Evolutionary conservation across 495 filamentous ascomycete species (phyloP).

Genomic region (Xylaria curta): DNA sequence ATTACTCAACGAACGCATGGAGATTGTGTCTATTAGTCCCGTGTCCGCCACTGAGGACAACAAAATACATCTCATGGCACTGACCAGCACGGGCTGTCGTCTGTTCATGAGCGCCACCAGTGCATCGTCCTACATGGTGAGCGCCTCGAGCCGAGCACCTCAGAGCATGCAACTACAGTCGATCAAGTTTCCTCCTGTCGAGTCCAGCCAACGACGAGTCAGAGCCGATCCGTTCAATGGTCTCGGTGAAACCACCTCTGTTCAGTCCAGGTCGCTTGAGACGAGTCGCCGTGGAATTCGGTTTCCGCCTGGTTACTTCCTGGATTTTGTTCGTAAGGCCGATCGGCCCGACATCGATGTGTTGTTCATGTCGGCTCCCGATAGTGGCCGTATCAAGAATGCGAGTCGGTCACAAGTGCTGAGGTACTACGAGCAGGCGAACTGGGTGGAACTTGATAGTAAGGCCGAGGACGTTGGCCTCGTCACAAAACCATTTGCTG

Average conservation of each 20-base stretch:
- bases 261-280: slow-evolving; percentile 54
- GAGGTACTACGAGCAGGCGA: slow-evolving; percentile 71
- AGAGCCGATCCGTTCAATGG: slow-evolving; percentile 35
- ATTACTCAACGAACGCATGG: slow-evolving; percentile 68
- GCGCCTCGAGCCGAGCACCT: slow-evolving; percentile 68
- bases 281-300: slow-evolving; percentile 65
- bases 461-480: slow-evolving; percentile 77
- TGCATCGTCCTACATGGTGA: slow-evolving; percentile 70
- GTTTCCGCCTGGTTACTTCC: slow-evolving; percentile 88
- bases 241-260: slow-evolving; percentile 45
- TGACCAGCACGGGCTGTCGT: slow-evolving; percentile 87
- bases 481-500: slow-evolving; percentile 71
- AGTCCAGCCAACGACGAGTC: slow-evolving; percentile 37
- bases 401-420: slow-evolving; percentile 56
- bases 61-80: slow-evolving; percentile 86
- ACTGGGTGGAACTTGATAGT: slow-evolving; percentile 74
- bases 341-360: slow-evolving; percentile 59
- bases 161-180: slow-evolving; percentile 97
- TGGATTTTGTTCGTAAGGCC: slow-evolving; percentile 71
- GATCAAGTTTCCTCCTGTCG: slow-evolving; percentile 80
- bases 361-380: slow-evolving; percentile 85
- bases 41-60: slow-evolving; percentile 81
- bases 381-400: slow-evolving; percentile 78
- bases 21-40: slow-evolving; percentile 82
- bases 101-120: slow-evolving; percentile 91